Evolutionary conservation across 2,329 filamentous ascomycete species (phyloP), one percentile per base, ranked within the genome.

Genomic region (Botrytis hyacinthi): DNA sequence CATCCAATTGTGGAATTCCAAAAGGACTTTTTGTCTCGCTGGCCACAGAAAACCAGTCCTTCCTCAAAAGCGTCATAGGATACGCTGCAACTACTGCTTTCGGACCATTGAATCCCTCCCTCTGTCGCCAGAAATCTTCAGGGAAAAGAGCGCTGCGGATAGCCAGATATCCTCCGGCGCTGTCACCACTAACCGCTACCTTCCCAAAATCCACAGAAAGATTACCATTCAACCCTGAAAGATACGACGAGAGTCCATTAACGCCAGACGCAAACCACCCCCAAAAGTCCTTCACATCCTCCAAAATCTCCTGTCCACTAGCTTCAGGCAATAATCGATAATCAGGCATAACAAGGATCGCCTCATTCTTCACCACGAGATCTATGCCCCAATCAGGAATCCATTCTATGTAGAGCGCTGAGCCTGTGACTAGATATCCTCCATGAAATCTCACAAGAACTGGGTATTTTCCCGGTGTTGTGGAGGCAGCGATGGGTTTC

Each of bases 311-410:
- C 4, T 79, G 68, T 48, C 84, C 84, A 32, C 73, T 84, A 67
- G 83, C 80, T 74, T 87, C 85, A 35, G 86, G 86, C n/a, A 86
- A 73, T 4, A 88, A 83, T 16, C 86, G 85, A 79, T 88, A 86
- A 78, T 86, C 84, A 0, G 86, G 84, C 4, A 82, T 80, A 10
- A 87, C 76, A 42, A 85, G 78, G 37, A 87, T 82, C 29, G 86
- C 84, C 10, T 20, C 29, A 22, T 32, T 70, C 1, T 32, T 12
- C 18, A 44, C 18, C 12, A 44, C 67, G n/a, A 70, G 51, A 40
- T 70, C 42, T 0, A 70, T n/a, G 2, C 6, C 20, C 67, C 67
- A 70, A 8, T 20, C 1, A 16, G 54, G 18, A 26, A 70, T 20
- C 67, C 67, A 70, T 59, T 70, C 67, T 22, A n/a, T 35, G 37